Evolutionary conservation across 768 basidiomycete species (phyloP), one percentile per base, ranked within the genome.

Genomic region (Podaxis sp.): DNA sequence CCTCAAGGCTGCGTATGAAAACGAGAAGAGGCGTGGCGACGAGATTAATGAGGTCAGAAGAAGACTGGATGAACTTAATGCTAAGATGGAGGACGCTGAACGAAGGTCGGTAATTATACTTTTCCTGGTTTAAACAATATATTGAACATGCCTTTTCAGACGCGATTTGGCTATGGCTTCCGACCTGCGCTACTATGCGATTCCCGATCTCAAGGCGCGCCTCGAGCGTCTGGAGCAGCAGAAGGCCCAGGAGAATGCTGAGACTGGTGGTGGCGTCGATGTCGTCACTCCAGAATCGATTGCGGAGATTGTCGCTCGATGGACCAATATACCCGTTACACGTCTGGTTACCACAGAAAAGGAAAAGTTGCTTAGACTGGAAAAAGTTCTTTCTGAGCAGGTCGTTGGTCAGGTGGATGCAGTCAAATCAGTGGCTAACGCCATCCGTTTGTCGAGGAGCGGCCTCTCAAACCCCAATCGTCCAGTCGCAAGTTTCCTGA

Each of bases 321-420:
- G 95, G 95, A 96, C 94, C 3, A 87, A 86, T 46, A 92, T 98
- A 59, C 96, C 96, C 1, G 90, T 96, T 11, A 90, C 90, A 28
- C 81, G 89, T 21, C 77, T 97, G 40, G 82, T 93, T 77, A 89
- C 90, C n/a, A 85, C 90, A 1, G 91, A 98, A 76, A 89, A 87
- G 73, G 93, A 98, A 70, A 95, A 96, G 73, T 76, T 94, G 27
- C 74, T 94, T 42, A 77, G 80, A 68, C 86, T 98, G 89, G 96
- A 98, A 74, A 90, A 88, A 70, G 82, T 89, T 37, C 78, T 99
- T 42, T 77, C 84, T 23, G 74, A 81, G 57, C 85, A 82, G 38
- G 93, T 98, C 18, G 87, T 98, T 48, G 95, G 96, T 0, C 96
- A 98, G 71, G 84, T 84, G 0, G 90, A 95, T 64, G 95, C 95